Conservation (phyloP, 345 rosid genomes). For the Salix udensis region DNA sequence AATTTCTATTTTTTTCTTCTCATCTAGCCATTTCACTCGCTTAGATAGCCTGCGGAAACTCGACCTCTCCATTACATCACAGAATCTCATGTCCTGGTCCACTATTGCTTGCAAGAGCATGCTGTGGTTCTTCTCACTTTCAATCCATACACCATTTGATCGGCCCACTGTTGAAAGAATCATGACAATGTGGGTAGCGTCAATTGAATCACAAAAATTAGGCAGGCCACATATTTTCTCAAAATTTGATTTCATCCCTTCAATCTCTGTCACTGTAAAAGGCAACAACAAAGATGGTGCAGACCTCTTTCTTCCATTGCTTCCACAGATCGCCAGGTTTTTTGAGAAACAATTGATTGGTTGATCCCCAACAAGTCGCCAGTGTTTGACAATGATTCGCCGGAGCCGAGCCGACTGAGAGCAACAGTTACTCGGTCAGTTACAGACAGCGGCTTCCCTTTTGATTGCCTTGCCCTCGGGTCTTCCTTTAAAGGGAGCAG, state of each 20-base stretch:
- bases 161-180: constrained; percentile 57
- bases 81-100: constrained; percentile 66
- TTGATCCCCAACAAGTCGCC: constrained; percentile 65
- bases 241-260: constrained; percentile 48
- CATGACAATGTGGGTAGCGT: constrained; percentile 63
- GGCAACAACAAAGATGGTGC: constrained; percentile 64
- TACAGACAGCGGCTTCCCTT: constrained; percentile 28
- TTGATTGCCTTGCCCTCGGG: constrained; percentile 48
- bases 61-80: constrained; percentile 58
- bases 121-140: constrained; percentile 64
- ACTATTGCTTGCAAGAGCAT: constrained; percentile 68
- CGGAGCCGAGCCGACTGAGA: constrained; percentile 73
- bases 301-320: constrained; percentile 69
- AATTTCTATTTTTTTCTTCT: constrained; percentile 35
- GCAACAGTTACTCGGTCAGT: constrained; percentile 69
- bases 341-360: constrained; percentile 70
- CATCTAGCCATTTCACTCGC: constrained; percentile 54
- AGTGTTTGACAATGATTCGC: constrained; percentile 59
- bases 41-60: constrained; percentile 54
- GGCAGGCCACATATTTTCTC: constrained; percentile 64
- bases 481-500: constrained; percentile 64
- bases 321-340: constrained; percentile 79
- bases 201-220: constrained; percentile 66
- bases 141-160: constrained; percentile 55
- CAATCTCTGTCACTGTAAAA: constrained; percentile 41